Percentiles rank a stretch among this genome's conserved stretches.
phyloP scores from a whole-genome alignment of 495 filamentous ascomycete species.

The Penicillium coprophilum region DNA sequence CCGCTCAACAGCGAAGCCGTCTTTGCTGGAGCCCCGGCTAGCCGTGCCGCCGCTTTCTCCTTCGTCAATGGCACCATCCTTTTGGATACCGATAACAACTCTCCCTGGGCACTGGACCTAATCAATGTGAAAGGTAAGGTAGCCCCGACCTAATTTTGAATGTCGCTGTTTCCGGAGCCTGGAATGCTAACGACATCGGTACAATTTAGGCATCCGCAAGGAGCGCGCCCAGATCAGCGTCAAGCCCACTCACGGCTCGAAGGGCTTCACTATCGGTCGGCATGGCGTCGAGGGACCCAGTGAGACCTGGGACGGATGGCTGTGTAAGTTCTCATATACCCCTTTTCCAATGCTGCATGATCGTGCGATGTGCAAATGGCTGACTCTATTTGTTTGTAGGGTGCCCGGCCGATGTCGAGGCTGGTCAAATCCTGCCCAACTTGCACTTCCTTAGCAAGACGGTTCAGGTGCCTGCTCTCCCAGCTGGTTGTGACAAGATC shows the following conservation, averaged over 20 bases:
- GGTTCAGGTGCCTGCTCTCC: conserved; percentile 1
- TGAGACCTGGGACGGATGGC: conserved; percentile 6
- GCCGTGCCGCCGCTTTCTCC: conserved; percentile 18
- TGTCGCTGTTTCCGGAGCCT: neutral
- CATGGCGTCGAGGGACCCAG: conserved; percentile 3
- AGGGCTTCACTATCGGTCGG: conserved; percentile 3
- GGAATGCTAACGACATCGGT: neutral
- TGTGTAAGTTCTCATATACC: conserved; percentile 2
- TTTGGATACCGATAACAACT: conserved; percentile 11
- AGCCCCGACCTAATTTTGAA: neutral
- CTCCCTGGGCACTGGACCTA: conserved; percentile 23
- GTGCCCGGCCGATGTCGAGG: conserved; percentile 7
- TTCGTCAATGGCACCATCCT: conserved; percentile 20
- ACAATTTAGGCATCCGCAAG: conserved; percentile 5
- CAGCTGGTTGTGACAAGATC: conserved; percentile 11
- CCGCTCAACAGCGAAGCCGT: conserved; percentile 26
- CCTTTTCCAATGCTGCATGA: neutral
- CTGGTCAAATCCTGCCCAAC: conserved; percentile 11
- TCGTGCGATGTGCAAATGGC: neutral
- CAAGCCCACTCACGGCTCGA: conserved; percentile 9
- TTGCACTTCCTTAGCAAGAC: conserved; percentile 9
- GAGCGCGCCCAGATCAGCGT: conserved; percentile 8
- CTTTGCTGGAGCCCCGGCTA: conserved; percentile 11
- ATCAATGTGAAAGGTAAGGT: conserved; percentile 14
- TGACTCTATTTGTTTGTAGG: conserved; percentile 6